Evolutionary conservation across 805 yeast species (phyloP).

Genomic region (Kazachstania bromeliacearum): DNA sequence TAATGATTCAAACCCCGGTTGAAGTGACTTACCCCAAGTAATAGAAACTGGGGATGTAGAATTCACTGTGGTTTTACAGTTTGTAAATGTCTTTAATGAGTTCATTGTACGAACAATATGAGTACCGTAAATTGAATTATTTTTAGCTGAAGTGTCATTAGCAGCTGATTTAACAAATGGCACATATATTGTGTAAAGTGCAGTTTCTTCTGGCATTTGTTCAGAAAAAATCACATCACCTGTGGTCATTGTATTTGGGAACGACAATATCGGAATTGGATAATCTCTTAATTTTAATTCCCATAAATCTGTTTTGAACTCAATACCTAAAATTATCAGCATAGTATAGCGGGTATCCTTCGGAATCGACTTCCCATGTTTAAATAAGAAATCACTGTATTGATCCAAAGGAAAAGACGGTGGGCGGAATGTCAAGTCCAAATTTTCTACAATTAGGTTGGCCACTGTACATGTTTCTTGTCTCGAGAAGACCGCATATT

Average conservation of each 20-base stretch:
- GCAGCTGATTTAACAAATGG: conserved; percentile 47
- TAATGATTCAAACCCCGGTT: conserved; percentile 49
- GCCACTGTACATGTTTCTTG: conserved; percentile 23
- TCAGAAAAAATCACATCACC: conserved; percentile 55
- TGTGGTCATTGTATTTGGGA: conserved; percentile 31
- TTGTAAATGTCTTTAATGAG: conserved; percentile 47
- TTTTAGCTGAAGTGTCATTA: conserved; percentile 23
- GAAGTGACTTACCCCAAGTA: conserved; percentile 57
- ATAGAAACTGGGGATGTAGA: conserved; percentile 42
- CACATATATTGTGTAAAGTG: conserved; percentile 42
- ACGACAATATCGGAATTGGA: conserved; percentile 47
- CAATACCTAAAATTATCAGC: conserved; percentile 40
- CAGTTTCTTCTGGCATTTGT: conserved; percentile 36
- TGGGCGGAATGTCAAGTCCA: conserved; percentile 19
- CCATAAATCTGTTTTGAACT: conserved; percentile 36
- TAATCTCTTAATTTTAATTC: conserved; percentile 44
- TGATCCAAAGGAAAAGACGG: conserved; percentile 27
- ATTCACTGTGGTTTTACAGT: conserved; percentile 37
- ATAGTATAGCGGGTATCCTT: conserved; percentile 43
- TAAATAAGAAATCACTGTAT: conserved; percentile 30
- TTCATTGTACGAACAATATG: conserved; percentile 54
- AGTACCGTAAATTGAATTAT: conserved; percentile 47
- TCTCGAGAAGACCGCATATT: conserved; percentile 15
- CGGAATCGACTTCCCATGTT: conserved; percentile 46
- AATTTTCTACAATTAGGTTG: conserved; percentile 15